Evolutionary conservation across 257 asterid species (phyloP).

Genomic region (Nicotiana benthamiana): DNA sequence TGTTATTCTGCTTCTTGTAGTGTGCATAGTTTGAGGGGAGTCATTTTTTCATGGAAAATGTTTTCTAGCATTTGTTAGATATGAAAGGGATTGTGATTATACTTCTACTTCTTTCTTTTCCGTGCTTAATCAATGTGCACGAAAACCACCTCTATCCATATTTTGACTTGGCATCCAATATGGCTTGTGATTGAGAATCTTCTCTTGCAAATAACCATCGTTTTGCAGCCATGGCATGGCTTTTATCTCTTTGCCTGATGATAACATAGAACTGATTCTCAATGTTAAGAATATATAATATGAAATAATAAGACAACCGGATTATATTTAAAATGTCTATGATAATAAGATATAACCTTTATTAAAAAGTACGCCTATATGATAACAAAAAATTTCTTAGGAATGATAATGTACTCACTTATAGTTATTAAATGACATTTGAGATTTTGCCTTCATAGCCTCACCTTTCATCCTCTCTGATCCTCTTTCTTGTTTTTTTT

Average conservation of each 20-base stretch:
- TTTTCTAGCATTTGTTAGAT: no score
- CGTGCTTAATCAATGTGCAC: neutral
- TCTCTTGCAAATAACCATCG: neutral
- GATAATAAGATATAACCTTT: no score
- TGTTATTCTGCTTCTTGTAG: no score
- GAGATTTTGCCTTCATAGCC: no score
- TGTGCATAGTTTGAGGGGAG: no score
- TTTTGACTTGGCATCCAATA: slow-evolving; percentile 11
- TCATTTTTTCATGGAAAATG: neutral
- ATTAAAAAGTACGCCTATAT: no score
- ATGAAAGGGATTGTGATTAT: neutral
- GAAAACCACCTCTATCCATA: neutral
- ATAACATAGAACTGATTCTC: neutral
- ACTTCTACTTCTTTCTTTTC: neutral
- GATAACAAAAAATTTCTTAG: no score
- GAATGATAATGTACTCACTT: no score
- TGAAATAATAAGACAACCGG: neutral
- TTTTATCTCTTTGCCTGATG: neutral
- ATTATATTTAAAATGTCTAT: no score
- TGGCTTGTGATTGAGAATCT: neutral
- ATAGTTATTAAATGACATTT: no score
- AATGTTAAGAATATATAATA: neutral
- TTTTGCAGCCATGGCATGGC: slow-evolving; percentile 13
- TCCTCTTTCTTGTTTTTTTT: no score
- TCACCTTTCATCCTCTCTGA: no score